Percentiles rank a stretch among this genome's conserved stretches.
These are phyloP conservation scores for Wallacemonas rigidus DNA, from an alignment of 208 protist genomes.

Conservation along the genomic window DNA sequence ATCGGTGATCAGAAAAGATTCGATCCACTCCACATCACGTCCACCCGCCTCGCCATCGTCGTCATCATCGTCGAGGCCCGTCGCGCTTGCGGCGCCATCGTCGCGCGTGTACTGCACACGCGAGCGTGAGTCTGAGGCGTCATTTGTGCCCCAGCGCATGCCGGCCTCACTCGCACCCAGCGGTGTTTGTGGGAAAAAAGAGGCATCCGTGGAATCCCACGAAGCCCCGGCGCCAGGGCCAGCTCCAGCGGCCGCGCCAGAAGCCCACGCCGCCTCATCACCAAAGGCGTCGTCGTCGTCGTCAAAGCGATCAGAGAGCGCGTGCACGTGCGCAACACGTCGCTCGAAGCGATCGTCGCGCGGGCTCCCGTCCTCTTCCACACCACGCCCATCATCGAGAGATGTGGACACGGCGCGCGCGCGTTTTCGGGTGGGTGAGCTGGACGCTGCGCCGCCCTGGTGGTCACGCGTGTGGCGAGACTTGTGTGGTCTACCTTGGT, in stretches of 20 bases:
- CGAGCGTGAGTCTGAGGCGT: no score
- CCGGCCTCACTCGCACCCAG: not conserved
- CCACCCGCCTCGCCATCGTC: conserved; percentile 1
- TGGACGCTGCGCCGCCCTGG: no score
- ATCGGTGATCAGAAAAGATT: conserved; percentile 75
- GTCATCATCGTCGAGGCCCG: not conserved
- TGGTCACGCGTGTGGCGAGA: no score
- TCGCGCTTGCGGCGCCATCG: not conserved
- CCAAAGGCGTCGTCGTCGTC: not conserved
- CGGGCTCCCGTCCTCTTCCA: no score
- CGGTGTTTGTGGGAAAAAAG: not conserved
- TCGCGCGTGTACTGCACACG: not conserved
- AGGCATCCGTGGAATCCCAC: conserved; percentile 3
- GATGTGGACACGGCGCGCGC: no score
- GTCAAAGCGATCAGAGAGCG: not conserved
- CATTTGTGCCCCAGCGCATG: not conserved
- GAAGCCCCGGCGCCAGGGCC: not conserved
- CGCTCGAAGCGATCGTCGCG: not conserved
- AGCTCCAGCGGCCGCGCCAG: not conserved
- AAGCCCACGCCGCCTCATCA: no score
- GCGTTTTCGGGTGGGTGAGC: no score
- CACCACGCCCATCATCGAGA: no score
- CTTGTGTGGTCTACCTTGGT: not conserved
- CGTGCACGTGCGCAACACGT: not conserved
- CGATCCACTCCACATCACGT: conserved; percentile 41